A percentile compares a stretch with the other conserved stretches of the same genome.
Conservation (phyloP, 2,329 filamentous ascomycete species). For the Exophiala bonariae region DNA sequence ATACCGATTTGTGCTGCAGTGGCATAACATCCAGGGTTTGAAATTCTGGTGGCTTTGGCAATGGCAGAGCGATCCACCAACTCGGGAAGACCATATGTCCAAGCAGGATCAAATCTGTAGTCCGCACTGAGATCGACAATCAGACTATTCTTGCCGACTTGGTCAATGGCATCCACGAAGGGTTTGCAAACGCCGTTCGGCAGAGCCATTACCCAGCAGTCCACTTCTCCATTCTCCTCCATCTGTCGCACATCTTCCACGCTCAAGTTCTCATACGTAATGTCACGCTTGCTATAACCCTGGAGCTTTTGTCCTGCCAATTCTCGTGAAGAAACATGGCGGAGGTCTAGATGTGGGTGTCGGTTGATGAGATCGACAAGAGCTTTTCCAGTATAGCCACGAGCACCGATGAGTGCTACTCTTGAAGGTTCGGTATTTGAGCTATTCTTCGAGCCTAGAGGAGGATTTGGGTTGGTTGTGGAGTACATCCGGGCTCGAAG, state of each 20-base stretch:
- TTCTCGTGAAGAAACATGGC: conserved; percentile 90
- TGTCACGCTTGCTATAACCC: conserved; percentile 86
- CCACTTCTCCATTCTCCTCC: conserved; percentile 79
- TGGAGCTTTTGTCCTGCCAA: conserved; percentile 81
- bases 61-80: conserved; percentile 75
- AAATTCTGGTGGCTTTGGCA: conserved; percentile 75
- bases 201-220: conserved; percentile 97
- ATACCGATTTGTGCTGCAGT: conserved; percentile 91
- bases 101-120: conserved; percentile 81
- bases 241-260: conserved; percentile 84
- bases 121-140: conserved; percentile 96
- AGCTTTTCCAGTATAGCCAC: conserved; percentile 91
- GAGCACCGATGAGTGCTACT: conserved; percentile 84
- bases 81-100: conserved; percentile 91
- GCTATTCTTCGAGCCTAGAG: conserved; percentile 82
- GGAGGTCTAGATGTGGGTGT: conserved; percentile 86
- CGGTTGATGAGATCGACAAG: conserved; percentile 82
- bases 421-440: conserved; percentile 77
- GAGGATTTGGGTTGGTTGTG: conserved; percentile 82
- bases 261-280: conserved; percentile 87
- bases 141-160: conserved; percentile 68
- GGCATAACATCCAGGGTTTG: conserved; percentile 93
- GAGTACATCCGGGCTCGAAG: conserved; percentile 40
- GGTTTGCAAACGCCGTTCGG: conserved; percentile 95
- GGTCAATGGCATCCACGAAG: conserved; percentile 83